Base-by-base conservation (phyloP, 1,139 yeast species). In the Yamadazyma siamensis region DNA sequence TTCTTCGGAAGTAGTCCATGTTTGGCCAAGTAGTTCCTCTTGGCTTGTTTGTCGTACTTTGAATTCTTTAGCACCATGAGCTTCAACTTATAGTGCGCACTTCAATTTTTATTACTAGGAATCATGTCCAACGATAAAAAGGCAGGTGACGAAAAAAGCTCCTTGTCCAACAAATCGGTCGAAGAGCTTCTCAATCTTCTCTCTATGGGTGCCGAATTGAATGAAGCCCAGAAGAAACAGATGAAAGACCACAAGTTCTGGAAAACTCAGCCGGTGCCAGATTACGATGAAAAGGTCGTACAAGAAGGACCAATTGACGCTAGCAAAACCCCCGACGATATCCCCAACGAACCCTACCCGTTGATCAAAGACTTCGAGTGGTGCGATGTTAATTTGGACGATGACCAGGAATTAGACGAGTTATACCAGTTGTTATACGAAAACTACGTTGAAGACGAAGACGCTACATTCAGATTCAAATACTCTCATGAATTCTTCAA, bases 191-290 rank as follows among this genome's bases (percentile, higher is more conserved):
- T 75, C 39, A 65, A 64, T 46, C 64, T 63, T 43, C 56, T 76
- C 26, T 61, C 77, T 4, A 53, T 69, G 61, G 84, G 83, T 11
- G 77, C 69, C 32, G 67, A 68, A 40, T 62, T 78, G 36, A 65
- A 65, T 15, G 77, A 71, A 23, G 64, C 71, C 23, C 80, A 80
- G 53, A 65, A 71, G 43, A 64, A 63, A 34, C 76, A 80, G 21
- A 87, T 89, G 88, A 79, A 85, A 33, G 95, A 88, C 50, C 87
- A 89, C 65, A 87, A 86, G 61, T 91, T 91, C 60, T 91, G 99
- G 99, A 85, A 84, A 52, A 94, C 98, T 6, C 99, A 91, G 58
- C 98, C 98, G 0, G 98, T 94, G 13, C 75, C 89, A 4, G 67
- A 71, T 16, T 79, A 88, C 40, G 84, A 83, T 51, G 91, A 80